Base-by-base conservation (phyloP, 495 filamentous ascomycete genomes). In the Talaromyces adpressus region DNA sequence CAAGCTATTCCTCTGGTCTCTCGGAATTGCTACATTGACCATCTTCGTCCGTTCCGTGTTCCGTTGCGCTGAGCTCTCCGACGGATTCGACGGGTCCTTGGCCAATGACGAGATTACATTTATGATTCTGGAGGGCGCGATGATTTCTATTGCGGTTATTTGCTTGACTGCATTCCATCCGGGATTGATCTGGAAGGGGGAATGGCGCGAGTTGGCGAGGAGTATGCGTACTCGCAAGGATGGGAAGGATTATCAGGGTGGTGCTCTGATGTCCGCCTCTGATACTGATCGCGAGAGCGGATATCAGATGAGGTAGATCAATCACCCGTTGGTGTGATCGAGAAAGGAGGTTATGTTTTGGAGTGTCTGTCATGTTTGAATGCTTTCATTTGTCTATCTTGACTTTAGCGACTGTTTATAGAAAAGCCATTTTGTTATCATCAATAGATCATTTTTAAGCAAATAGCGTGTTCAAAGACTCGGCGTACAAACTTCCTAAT, bases 91-190 rank as follows among this genome's bases (percentile, higher is more conserved):
- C 11, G 82, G 88, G 23, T 61, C 67, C 1, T 70, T 90, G 58
- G 86, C 82, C 54, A 81, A 77, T 57, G 72, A 89, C 49, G 78
- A 92, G 73, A 74, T 80, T 11, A 66, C 84, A 8, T 88, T 90
- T 69, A 85, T 92, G 76, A 76, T 89, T 27, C 79, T 92, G 22
- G 89, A 92, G 75, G 85, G 87, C 23, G 73, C 83, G n/a, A 86
- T 91, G 86, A 84, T 92, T 67, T 72, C 79, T 14, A 66, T 86
- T 53, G 85, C 88, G 0, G 79, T 81, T 6, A 64, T 85, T 29
- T 74, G 73, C 22, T 65, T 91, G 63, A 89, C 86, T 18, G 68
- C 80, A 39, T 79, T 86, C 62, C 87, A 89, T 65, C 87, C 87
- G 0, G 83, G 77, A 3, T 57, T 49, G 36, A 59, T 66, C 2